Evolutionary conservation across 1,284 basidiomycete genomes (phyloP).

Genomic region (Cryptococcus maquisensis): DNA sequence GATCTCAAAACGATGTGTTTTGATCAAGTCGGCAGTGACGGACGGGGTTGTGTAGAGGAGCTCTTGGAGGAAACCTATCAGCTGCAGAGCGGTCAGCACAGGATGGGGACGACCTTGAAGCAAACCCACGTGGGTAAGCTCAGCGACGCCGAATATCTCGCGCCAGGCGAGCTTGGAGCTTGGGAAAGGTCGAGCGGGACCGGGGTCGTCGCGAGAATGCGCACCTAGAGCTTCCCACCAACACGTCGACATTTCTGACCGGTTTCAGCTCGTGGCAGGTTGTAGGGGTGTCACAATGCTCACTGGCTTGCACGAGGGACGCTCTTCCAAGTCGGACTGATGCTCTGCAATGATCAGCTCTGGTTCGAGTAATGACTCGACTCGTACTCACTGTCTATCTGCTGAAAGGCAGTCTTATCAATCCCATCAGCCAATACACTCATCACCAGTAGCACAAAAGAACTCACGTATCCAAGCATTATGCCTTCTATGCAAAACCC

Average conservation of each 20-base stretch:
- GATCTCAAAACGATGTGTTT: conserved; percentile 17
- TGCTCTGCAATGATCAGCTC: conserved; percentile 8
- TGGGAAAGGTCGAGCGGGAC: conserved; percentile 7
- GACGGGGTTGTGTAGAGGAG: conserved; percentile 13
- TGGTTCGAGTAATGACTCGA: not conserved
- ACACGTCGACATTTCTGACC: conserved; percentile 19
- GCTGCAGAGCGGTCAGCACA: not conserved
- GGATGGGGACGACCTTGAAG: not conserved
- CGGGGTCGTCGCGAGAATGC: conserved; percentile 2
- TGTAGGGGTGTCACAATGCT: too few relatives aligned
- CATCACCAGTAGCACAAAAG: not conserved
- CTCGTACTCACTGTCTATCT: conserved; percentile 15
- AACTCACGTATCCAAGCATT: conserved; percentile 20
- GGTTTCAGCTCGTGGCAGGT: too few relatives aligned
- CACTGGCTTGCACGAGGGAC: conserved; percentile 13
- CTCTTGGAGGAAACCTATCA: conserved; percentile 8
- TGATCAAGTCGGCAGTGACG: conserved; percentile 19
- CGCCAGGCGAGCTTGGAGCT: conserved; percentile 8
- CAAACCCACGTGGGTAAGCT: conserved; percentile 17
- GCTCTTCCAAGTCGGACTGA: conserved; percentile 19
- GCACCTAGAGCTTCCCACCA: conserved; percentile 16
- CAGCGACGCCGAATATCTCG: conserved; percentile 11
- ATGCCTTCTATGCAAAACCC: conserved; percentile 9
- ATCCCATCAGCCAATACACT: not conserved
- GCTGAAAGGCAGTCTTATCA: conserved; percentile 19